Percentiles rank a stretch among this genome's conserved stretches.
Conservation (phyloP, 106 monocot species). For the Dendrobium officinale region DNA sequence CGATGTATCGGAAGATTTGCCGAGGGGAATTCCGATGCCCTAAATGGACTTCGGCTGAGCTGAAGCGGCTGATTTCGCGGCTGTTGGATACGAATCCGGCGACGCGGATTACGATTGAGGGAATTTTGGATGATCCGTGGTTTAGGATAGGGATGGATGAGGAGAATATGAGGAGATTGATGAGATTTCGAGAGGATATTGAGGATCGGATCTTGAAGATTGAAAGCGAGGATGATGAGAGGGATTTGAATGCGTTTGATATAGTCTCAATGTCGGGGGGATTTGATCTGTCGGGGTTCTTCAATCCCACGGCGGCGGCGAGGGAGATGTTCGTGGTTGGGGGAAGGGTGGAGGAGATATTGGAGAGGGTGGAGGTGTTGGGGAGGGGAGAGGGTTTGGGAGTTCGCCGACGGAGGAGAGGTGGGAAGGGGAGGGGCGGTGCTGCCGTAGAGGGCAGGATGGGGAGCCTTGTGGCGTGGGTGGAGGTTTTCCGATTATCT, state of each 20-base stretch:
- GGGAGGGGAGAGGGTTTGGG: slow-evolving; percentile 9
- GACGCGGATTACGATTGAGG: slow-evolving; percentile 25
- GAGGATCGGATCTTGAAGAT: slow-evolving; percentile 9
- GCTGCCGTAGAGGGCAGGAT: slow-evolving; percentile 28
- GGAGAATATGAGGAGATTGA: slow-evolving; percentile 2
- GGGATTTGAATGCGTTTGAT: slow-evolving; percentile 23
- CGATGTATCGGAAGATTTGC: slow-evolving; percentile 28
- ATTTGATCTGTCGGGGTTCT: slow-evolving; percentile 15
- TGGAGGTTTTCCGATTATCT: slow-evolving; percentile 16
- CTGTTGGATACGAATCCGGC: slow-evolving; percentile 24
- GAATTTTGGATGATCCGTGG: slow-evolving; percentile 25
- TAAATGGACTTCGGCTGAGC: slow-evolving; percentile 27
- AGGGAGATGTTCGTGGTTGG: slow-evolving; percentile 10
- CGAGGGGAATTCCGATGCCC: slow-evolving; percentile 26
- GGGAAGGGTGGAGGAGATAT: slow-evolving; percentile 15
- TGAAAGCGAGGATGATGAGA: neutral
- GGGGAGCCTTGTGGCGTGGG: slow-evolving; percentile 16
- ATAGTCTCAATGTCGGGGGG: slow-evolving; percentile 25
- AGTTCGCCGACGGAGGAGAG: slow-evolving; percentile 15
- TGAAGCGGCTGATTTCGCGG: slow-evolving; percentile 18
- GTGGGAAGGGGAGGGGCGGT: slow-evolving; percentile 6
- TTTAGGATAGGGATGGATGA: slow-evolving; percentile 19
- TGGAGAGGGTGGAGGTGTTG: slow-evolving; percentile 32
- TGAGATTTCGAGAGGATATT: slow-evolving; percentile 9
- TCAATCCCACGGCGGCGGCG: slow-evolving; percentile 4